phyloP scores from a whole-genome alignment of 1,139 yeast genomes.

The Pichia norvegensis region DNA sequence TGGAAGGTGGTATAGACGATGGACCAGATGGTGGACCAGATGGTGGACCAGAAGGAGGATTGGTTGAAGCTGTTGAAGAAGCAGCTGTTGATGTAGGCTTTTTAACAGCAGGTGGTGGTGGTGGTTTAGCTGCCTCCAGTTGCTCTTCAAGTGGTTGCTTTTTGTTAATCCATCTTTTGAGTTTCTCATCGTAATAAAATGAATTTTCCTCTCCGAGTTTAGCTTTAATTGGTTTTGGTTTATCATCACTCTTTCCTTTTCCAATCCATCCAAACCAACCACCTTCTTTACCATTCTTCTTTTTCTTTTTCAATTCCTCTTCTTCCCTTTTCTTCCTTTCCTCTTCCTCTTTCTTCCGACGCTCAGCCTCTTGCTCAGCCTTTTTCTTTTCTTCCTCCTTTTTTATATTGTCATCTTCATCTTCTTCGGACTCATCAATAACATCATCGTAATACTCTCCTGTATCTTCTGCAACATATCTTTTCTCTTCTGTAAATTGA shows the following conservation, averaged over 20 bases:
- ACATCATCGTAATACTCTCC: slow-evolving; percentile 38
- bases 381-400: slow-evolving; percentile 20
- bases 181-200: slow-evolving; percentile 74
- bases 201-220: slow-evolving; percentile 75
- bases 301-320: slow-evolving; percentile 10
- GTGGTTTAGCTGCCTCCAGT: slow-evolving; percentile 22
- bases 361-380: slow-evolving; percentile 18
- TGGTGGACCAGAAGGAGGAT: background rate
- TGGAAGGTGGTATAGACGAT: background rate
- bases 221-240: slow-evolving; percentile 73
- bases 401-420: slow-evolving; percentile 22
- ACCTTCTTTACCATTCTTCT: slow-evolving; percentile 9
- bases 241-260: slow-evolving; percentile 36
- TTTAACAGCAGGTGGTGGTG: slow-evolving; percentile 21
- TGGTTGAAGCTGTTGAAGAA: background rate
- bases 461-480: slow-evolving; percentile 25
- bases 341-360: slow-evolving; percentile 11
- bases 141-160: slow-evolving; percentile 67
- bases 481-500: slow-evolving; percentile 21
- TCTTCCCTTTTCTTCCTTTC: slow-evolving; percentile 18
- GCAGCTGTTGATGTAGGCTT: slow-evolving; percentile 5
- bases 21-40: background rate
- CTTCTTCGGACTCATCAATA: slow-evolving; percentile 35
- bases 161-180: slow-evolving; percentile 81
- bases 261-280: slow-evolving; percentile 51